A percentile compares a stretch with the other conserved stretches of the same genome.
Conservation (phyloP, 2,329 filamentous ascomycete species). For the Chaetomiaceae sp. region DNA sequence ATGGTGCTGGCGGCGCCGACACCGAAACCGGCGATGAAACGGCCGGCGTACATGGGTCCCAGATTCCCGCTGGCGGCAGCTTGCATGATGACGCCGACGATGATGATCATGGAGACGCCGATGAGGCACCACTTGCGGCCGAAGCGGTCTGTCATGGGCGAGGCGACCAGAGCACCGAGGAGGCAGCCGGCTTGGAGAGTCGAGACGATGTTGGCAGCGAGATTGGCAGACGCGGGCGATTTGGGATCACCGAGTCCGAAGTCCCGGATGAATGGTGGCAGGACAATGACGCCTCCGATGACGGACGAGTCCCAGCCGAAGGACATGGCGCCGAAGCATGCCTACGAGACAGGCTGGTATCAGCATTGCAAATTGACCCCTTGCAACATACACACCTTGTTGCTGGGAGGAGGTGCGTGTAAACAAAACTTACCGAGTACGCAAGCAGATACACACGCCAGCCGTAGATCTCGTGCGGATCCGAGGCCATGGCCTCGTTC, state of each 20-base stretch:
- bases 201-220: slow-evolving; percentile 62
- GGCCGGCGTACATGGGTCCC: slow-evolving; percentile 58
- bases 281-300: slow-evolving; percentile 61
- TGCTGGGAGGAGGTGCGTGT: too few relatives aligned
- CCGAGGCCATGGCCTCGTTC: slow-evolving; percentile 60
- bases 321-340: slow-evolving; percentile 48
- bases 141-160: slow-evolving; percentile 47
- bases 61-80: slow-evolving; percentile 53
- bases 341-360: slow-evolving; percentile 26
- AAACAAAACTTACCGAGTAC: slow-evolving; percentile 50
- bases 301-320: slow-evolving; percentile 62
- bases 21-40: slow-evolving; percentile 48
- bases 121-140: slow-evolving; percentile 54
- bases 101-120: slow-evolving; percentile 49
- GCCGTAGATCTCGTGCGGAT: slow-evolving; percentile 65
- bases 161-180: slow-evolving; percentile 41
- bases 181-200: slow-evolving; percentile 45
- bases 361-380: too few relatives aligned
- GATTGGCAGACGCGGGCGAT: slow-evolving; percentile 45
- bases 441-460: slow-evolving; percentile 65
- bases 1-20: slow-evolving; percentile 41
- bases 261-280: slow-evolving; percentile 52
- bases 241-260: slow-evolving; percentile 45
- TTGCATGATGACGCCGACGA: slow-evolving; percentile 58
- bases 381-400: not conserved